Base-by-base conservation (phyloP, 2,329 filamentous ascomycete species). In the Colletotrichum trifolii region DNA sequence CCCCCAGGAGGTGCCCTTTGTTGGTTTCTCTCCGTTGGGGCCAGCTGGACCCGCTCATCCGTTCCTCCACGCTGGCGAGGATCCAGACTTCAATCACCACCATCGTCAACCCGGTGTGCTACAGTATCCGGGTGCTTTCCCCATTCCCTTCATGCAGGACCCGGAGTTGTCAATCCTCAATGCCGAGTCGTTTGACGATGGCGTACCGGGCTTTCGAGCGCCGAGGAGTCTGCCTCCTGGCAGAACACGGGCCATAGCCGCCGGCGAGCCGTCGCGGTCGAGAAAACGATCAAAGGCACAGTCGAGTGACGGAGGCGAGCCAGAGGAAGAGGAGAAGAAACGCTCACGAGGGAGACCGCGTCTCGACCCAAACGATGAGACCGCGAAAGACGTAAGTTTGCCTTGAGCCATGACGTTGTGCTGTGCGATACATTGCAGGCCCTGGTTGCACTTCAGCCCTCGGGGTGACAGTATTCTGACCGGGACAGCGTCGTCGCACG, bases 301-400 rank as follows among this genome's bases (percentile, higher is more conserved):
- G 38, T 39, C 59, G 6, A 40, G 15, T 3, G 74, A 75, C 1
- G 71, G 72, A 13, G 71, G 67, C 2, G 75, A 77, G 1, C 77
- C 79, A 1, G 78, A 83, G 1, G 78, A 79, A 2, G 81, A 82
- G 54, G 79, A 81, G 52, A 83, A 81, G 70, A 89, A 87, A 74
- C 87, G 90, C 71, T 81, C 87, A 15, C 83, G 93, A 73, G 93
- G 93, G 8, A 85, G 93, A 60, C 93, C 93, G 6, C 83, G 92
- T 54, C 82, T 96, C 13, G 89, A 94, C 69, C 87, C 88, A n/a
- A 88, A 88, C 66, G 91, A 95, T 76, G 88, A 93, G 76, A 94
- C 90, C 33, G 88, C 91, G 67, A 88, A 87, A 58, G 92, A 94
- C 80, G 92, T 93, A 78, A 85, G 90, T 88, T 69, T 54, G 53